phyloP scores from a whole-genome alignment of 352 stramenopile genomes.

The Phytophthora macrochlamydospora region DNA sequence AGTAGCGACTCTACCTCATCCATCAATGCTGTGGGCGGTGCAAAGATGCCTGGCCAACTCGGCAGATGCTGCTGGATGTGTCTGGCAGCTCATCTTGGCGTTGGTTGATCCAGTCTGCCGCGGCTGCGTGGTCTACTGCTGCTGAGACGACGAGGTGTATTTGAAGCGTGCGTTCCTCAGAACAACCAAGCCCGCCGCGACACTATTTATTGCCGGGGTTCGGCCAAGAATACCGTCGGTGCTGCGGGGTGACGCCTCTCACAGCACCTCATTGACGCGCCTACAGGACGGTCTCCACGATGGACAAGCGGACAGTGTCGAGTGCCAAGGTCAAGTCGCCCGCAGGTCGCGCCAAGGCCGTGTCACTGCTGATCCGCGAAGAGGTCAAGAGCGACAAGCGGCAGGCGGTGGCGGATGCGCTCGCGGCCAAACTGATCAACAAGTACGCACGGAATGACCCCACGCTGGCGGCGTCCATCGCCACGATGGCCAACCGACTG shows the following conservation, averaged over 20 bases:
- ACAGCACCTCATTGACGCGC: not conserved
- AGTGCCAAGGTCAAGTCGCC: slow-evolving; percentile 16
- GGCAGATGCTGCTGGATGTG: no score
- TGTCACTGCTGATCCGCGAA: slow-evolving; percentile 35
- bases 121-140: no score
- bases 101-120: not conserved
- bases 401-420: slow-evolving; percentile 55
- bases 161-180: not conserved
- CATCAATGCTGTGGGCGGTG: no score
- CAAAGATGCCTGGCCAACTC: no score
- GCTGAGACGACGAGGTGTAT: not conserved
- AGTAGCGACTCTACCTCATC: no score
- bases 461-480: slow-evolving; percentile 59
- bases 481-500: slow-evolving; percentile 55
- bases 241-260: no score
- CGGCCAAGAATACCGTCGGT: no score
- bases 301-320: slow-evolving; percentile 31
- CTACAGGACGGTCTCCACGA: slow-evolving; percentile 9
- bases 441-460: slow-evolving; percentile 72
- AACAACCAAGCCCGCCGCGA: not conserved
- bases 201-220: not conserved
- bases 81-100: not conserved
- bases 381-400: slow-evolving; percentile 70
- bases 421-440: slow-evolving; percentile 46
- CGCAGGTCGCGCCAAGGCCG: slow-evolving; percentile 22